These are phyloP conservation scores for Thermothelomyces thermophilus DNA, from an alignment of 2,329 filamentous ascomycete species.

Conservation along the genomic window DNA sequence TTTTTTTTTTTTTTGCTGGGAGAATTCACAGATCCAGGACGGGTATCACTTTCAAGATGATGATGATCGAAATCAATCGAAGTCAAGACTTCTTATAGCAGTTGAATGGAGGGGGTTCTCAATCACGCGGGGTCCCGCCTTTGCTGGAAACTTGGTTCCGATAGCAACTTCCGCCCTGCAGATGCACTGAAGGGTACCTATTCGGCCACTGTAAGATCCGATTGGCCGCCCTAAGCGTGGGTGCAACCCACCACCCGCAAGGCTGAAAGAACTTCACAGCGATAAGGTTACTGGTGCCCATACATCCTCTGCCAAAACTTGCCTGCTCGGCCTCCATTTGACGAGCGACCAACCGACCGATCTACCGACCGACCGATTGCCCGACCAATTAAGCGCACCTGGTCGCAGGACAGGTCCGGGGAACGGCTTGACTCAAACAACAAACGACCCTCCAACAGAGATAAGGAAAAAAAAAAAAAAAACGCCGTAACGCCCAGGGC, in stretches of 20 bases:
- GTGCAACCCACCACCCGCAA: constrained; percentile 12
- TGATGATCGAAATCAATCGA: too few species aligned
- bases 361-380: background rate
- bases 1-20: background rate
- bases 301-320: background rate
- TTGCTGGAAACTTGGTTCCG: too few species aligned
- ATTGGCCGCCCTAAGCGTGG: constrained; percentile 6
- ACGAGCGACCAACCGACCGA: background rate
- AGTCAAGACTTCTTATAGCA: too few species aligned
- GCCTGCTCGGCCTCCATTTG: background rate
- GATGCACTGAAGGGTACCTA: constrained; percentile 2
- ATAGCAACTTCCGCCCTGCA: background rate
- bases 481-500: background rate
- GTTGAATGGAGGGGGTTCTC: too few species aligned
- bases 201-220: background rate
- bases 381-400: background rate
- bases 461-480: background rate
- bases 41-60: too few species aligned
- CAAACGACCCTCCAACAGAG: background rate
- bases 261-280: constrained; percentile 11
- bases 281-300: too few species aligned
- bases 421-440: too few species aligned
- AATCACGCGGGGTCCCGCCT: too few species aligned
- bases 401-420: background rate
- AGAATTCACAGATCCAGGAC: too few species aligned